Evolutionary conservation across 2,329 filamentous ascomycete genomes (phyloP), one percentile per base, ranked within the genome.

Genomic region (Dothideomycetes sp.): DNA sequence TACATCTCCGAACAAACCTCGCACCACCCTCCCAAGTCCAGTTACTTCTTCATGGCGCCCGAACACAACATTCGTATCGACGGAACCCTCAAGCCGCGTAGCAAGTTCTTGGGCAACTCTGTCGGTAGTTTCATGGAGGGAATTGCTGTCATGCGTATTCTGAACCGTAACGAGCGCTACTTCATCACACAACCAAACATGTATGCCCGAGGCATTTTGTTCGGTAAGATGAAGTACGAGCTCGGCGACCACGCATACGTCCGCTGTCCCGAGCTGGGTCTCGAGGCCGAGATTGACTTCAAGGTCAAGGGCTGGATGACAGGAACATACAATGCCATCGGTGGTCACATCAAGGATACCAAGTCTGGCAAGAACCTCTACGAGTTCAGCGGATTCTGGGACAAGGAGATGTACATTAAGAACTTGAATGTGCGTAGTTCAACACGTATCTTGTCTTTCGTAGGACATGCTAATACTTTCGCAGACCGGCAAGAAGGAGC

Each of bases 141-240:
- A 2, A 86, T 93, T 40, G 89, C 89, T 2, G 83, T 93, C 44
- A 66, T 98, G 59, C 79, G 78, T 35, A 71, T 98, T 39, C 60
- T 88, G 49, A 95, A 95, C 60, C 73, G 82, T 37, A 84, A 84
- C 28, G 91, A 98, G 65, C 74, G 80, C 80, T 96, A 94, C 63
- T 84, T 93, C 55, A 65, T 96, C 38, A 96, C 91, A 4, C 91
- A 98, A 57, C 91, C 91, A 13, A 98, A 98, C 67, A 98, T 98
- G 87, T 98, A 98, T 61, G 91, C 89, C 16, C 78, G 91, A 47
- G 89, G 91, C 24, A 96, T 98, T 45, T 70, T 98, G 7, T 95
- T 98, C 55, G 91, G 91, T 33, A 96, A 95, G 63, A 96, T 98
- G 91, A 96, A 95, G 63, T 98, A 96, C 63, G 91, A 98, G 67